A percentile compares a stretch with the other conserved stretches of the same genome.
Conservation (phyloP, 2,329 filamentous ascomycete genomes). For the Clarireedia monteithiana region DNA sequence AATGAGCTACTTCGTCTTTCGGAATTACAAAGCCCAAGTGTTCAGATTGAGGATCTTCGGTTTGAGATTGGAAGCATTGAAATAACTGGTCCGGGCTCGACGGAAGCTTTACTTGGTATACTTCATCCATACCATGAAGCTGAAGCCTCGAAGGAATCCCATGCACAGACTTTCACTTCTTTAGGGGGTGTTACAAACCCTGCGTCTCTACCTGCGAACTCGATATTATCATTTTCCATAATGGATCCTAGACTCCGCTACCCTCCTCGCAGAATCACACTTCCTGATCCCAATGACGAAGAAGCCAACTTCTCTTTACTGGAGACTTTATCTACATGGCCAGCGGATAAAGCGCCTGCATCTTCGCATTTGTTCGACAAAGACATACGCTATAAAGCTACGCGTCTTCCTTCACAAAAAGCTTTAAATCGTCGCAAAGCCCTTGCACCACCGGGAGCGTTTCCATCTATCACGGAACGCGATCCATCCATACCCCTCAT, state of each 20-base stretch:
- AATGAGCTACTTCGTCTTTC: slow-evolving; percentile 48
- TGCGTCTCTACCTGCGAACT: slow-evolving; percentile 59
- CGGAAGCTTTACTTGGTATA: slow-evolving; percentile 65
- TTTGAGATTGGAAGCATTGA: slow-evolving; percentile 69
- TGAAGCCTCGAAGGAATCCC: slow-evolving; percentile 31
- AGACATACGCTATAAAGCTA: slow-evolving; percentile 54
- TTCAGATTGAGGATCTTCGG: slow-evolving; percentile 57
- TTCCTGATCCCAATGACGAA: slow-evolving; percentile 32
- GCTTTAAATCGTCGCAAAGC: slow-evolving; percentile 71
- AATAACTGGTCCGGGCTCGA: slow-evolving; percentile 65
- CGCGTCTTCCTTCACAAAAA: slow-evolving; percentile 65
- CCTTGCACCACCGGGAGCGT: slow-evolving; percentile 52
- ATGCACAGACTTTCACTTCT: slow-evolving; percentile 42
- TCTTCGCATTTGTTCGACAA: slow-evolving; percentile 60
- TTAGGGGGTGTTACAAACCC: slow-evolving; percentile 58
- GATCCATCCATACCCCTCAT: slow-evolving; percentile 77
- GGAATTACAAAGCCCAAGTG: slow-evolving; percentile 53
- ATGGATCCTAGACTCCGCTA: slow-evolving; percentile 75
- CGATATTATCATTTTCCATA: slow-evolving; percentile 64
- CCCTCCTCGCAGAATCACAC: slow-evolving; percentile 54
- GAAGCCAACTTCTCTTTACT: slow-evolving; percentile 39
- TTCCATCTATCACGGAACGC: slow-evolving; percentile 45
- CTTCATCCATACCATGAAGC: slow-evolving; percentile 45
- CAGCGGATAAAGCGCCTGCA: slow-evolving; percentile 45
- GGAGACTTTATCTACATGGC: slow-evolving; percentile 59